Evolutionary conservation across 2,329 filamentous ascomycete genomes (phyloP), one percentile per base, ranked within the genome.

Genomic region (Amauroascus niger): DNA sequence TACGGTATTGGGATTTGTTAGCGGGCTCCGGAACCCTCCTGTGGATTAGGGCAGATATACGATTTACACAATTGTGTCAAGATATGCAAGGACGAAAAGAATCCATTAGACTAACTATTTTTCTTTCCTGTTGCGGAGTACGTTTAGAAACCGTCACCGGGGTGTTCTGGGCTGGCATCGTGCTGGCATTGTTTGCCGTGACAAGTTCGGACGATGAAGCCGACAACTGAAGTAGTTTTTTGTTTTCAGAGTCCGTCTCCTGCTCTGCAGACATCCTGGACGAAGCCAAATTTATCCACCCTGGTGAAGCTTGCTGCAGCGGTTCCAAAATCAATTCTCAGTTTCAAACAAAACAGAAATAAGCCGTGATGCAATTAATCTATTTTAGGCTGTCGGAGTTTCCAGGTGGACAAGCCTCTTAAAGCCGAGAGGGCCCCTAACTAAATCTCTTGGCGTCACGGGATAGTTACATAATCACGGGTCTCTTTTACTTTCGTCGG

Each of bases 101-200:
- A 14, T 30, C n/a, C n/a, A 55, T 55, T 54, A 39, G 35, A 62
- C 58, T 39, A 58, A 65, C 65, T 35, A 64, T 57, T 40, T 63
- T 67, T 26, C 62, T 65, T 40, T 64, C 53, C 46, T 63, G 58
- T 46, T 59, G 54, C 7, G 55, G 55, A 8, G 53, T 57, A 16
- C 55, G 18, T 22, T 24, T 39, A 50, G 32, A 22, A 8, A 46
- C 18, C 30, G 30, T 3, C 6, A 20, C 28, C 14, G 35, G 26
- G 18, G 26, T 32, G 16, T 9, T 6, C 24, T 40, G 30, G 3
- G n/a, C 14, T 5, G 9, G n/a, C 8, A 30, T 24, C 3, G 9
- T 35, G 45, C 9, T 37, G 18, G 11, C 32, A 24, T 35, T n/a
- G n/a, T 37, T 48, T 22, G 11, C 26, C 3, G 9, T 16, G 7